These are phyloP conservation scores for Candida dendrica DNA, from an alignment of 805 yeast species.

Conservation along the genomic window DNA sequence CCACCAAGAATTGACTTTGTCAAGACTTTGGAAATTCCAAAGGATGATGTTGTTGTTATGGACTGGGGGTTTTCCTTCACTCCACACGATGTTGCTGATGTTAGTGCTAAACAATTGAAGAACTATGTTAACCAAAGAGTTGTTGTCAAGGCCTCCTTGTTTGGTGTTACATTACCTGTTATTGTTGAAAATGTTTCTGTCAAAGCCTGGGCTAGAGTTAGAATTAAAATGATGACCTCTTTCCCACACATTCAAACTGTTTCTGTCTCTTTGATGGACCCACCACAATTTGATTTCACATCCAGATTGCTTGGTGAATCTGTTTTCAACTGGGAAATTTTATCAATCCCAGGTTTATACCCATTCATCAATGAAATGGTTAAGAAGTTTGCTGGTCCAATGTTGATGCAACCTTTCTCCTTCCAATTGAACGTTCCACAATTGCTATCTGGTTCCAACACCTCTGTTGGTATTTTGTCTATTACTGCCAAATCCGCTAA, in stretches of 20 bases:
- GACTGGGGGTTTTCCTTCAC: conserved; percentile 92
- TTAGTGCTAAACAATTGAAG: conserved; percentile 77
- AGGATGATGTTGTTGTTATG: conserved; percentile 91
- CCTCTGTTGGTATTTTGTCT: conserved; percentile 83
- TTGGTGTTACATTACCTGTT: conserved; percentile 78
- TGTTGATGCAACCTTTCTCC: conserved; percentile 83
- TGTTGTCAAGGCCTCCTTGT: conserved; percentile 70
- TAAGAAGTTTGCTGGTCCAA: conserved; percentile 80
- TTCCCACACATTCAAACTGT: conserved; percentile 94
- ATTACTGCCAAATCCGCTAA: conserved; percentile 60
- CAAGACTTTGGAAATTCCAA: conserved; percentile 85
- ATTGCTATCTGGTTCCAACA: conserved; percentile 76
- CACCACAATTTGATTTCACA: conserved; percentile 84
- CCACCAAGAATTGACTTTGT: conserved; percentile 92
- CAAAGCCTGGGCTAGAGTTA: conserved; percentile 63
- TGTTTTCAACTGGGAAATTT: conserved; percentile 79
- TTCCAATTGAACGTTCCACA: conserved; percentile 91
- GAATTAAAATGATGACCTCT: conserved; percentile 81
- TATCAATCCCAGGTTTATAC: conserved; percentile 80
- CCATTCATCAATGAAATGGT: conserved; percentile 81
- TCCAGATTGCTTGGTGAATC: conserved; percentile 70
- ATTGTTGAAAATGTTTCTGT: conserved; percentile 76
- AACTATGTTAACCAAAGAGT: conserved; percentile 78
- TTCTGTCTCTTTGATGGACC: conserved; percentile 75
- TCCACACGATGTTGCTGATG: conserved; percentile 83